These are phyloP conservation scores for Hymenoscyphus occultus DNA, from an alignment of 2,329 filamentous ascomycete species.

Conservation along the genomic window DNA sequence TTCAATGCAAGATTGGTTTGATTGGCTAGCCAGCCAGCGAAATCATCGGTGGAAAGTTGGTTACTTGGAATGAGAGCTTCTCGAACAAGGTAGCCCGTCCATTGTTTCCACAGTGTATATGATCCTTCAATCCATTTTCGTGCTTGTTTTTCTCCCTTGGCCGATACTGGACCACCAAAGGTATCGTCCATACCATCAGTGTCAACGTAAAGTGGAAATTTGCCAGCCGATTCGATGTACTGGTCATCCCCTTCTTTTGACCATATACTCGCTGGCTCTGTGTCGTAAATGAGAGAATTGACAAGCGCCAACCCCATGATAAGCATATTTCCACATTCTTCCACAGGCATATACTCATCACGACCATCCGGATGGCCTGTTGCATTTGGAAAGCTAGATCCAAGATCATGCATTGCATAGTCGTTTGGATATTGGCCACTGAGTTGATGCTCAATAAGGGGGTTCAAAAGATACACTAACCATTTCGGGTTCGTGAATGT, in stretches of 20 bases:
- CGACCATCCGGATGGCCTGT: conserved; percentile 65
- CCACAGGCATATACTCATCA: conserved; percentile 66
- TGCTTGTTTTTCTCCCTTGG: conserved; percentile 54
- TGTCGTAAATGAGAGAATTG: conserved; percentile 67
- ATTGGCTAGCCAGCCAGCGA: conserved; percentile 65
- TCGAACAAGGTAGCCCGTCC: conserved; percentile 65
- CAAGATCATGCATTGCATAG: conserved; percentile 76
- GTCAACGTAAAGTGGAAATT: conserved; percentile 39
- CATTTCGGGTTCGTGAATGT: conserved; percentile 79
- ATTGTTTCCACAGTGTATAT: conserved; percentile 65
- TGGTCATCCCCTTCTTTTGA: conserved; percentile 41
- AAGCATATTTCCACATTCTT: conserved; percentile 66
- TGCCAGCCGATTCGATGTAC: conserved; percentile 26
- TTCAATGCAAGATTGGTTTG: conserved; percentile 73
- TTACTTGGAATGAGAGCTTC: conserved; percentile 62
- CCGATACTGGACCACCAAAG: conserved; percentile 51
- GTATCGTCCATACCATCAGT: conserved; percentile 57
- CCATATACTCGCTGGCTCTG: conserved; percentile 57
- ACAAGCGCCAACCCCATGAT: conserved; percentile 73
- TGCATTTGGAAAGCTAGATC: conserved; percentile 70
- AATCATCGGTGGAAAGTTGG: conserved; percentile 68
- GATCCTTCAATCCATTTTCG: conserved; percentile 60
- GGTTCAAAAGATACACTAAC: conserved; percentile 76
- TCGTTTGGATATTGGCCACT: conserved; percentile 82
- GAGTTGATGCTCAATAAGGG: conserved; percentile 75